Percentiles rank a stretch among this genome's conserved stretches.
phyloP scores from a whole-genome alignment of 2,329 filamentous ascomycete genomes.

The Teratosphaeria viscida region DNA sequence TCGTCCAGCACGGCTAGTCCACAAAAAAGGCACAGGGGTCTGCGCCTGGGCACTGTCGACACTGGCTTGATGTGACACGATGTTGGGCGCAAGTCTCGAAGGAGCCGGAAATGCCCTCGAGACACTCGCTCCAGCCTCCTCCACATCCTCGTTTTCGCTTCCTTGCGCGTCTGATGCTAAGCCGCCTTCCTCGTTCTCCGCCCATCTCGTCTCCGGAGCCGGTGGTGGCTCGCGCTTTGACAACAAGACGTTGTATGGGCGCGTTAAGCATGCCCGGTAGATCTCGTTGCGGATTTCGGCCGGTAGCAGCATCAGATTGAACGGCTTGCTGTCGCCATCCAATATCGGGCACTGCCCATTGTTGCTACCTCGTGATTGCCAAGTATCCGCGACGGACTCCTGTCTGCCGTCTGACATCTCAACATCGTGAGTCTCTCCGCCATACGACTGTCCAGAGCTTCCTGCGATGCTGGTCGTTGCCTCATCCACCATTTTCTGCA shows the following conservation, averaged over 20 bases:
- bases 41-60: neutral
- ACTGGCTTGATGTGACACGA: neutral
- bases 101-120: neutral
- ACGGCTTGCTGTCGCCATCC: conserved; percentile 14
- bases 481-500: neutral
- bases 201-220: neutral
- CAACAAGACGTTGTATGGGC: conserved; percentile 23
- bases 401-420: neutral
- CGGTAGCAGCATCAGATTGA: conserved; percentile 34
- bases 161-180: neutral
- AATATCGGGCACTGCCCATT: conserved; percentile 8
- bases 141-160: neutral
- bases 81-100: neutral
- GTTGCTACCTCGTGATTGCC: neutral
- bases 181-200: neutral
- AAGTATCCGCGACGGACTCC: neutral
- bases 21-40: neutral
- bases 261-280: conserved; percentile 29
- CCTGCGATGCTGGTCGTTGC: neutral
- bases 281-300: conserved; percentile 37
- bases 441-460: neutral
- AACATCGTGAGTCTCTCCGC: neutral
- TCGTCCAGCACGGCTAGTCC: conserved; percentile 1
- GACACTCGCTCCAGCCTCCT: neutral
- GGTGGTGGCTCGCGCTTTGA: conserved; percentile 14